These are phyloP conservation scores for Kuraishia borneana DNA, from an alignment of 805 yeast species.

Conservation along the genomic window DNA sequence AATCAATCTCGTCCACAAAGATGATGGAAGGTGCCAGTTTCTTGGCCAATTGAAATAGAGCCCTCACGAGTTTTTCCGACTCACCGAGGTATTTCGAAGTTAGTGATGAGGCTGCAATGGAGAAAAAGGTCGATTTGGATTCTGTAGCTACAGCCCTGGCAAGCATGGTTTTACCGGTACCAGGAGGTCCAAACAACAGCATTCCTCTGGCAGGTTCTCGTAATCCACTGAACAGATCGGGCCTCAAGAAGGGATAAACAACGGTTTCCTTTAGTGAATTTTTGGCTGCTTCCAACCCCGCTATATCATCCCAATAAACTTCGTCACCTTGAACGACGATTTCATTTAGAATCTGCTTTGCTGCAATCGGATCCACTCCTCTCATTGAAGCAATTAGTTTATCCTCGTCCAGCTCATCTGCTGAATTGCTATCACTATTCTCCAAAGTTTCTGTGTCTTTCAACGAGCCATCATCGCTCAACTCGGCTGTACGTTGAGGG, in stretches of 20 bases:
- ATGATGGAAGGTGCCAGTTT: conserved; percentile 87
- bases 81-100: conserved; percentile 88
- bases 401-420: conserved; percentile 13
- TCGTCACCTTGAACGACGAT: conserved; percentile 85
- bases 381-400: conserved; percentile 30
- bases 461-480: conserved; percentile 9
- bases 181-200: conserved; percentile 95
- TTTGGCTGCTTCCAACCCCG: conserved; percentile 86
- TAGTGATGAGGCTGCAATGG: conserved; percentile 81
- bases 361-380: conserved; percentile 75
- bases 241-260: conserved; percentile 89
- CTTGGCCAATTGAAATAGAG: conserved; percentile 75
- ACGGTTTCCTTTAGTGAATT: conserved; percentile 86
- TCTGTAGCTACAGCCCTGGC: conserved; percentile 96
- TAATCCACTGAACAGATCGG: conserved; percentile 82
- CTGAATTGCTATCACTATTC: conserved; percentile 7
- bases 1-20: conserved; percentile 93
- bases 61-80: conserved; percentile 85
- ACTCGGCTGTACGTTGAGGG: not conserved
- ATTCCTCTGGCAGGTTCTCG: conserved; percentile 96
- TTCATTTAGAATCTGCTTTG: conserved; percentile 77
- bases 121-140: conserved; percentile 84
- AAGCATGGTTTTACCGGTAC: conserved; percentile 97
- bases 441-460: conserved; percentile 19
- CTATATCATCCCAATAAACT: conserved; percentile 91